Evolutionary conservation across 805 yeast species (phyloP).

Genomic region (Metschnikowia lochheadii): DNA sequence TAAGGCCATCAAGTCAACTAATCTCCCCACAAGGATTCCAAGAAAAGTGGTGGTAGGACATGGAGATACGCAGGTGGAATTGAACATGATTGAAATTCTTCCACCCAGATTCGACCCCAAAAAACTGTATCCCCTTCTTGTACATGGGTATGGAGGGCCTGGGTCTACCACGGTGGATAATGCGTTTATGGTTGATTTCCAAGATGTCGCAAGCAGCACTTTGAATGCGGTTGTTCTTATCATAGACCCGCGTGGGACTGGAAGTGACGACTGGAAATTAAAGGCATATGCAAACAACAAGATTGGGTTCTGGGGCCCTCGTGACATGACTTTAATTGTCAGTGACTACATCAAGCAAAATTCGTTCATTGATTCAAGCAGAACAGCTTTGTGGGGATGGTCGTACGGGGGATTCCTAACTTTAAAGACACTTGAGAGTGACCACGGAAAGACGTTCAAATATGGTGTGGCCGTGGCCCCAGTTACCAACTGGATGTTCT

Average conservation of each 20-base stretch:
- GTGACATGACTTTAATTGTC: slow-evolving; percentile 55
- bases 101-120: slow-evolving; percentile 53
- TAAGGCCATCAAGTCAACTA: slow-evolving; percentile 28
- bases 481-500: slow-evolving; percentile 72
- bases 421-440: slow-evolving; percentile 67
- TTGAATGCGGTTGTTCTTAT: slow-evolving; percentile 58
- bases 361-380: slow-evolving; percentile 46
- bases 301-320: slow-evolving; percentile 74
- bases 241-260: slow-evolving; percentile 81
- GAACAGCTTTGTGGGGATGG: slow-evolving; percentile 83
- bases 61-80: slow-evolving; percentile 29
- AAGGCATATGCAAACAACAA: slow-evolving; percentile 51
- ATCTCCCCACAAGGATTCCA: slow-evolving; percentile 49
- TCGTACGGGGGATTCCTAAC: slow-evolving; percentile 82
- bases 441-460: slow-evolving; percentile 57
- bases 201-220: slow-evolving; percentile 54
- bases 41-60: slow-evolving; percentile 27
- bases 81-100: slow-evolving; percentile 57
- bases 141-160: slow-evolving; percentile 76
- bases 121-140: slow-evolving; percentile 56
- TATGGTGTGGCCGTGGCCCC: slow-evolving; percentile 85
- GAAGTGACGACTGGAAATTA: slow-evolving; percentile 70
- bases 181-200: slow-evolving; percentile 48
- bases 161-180: slow-evolving; percentile 60
- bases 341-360: slow-evolving; percentile 45